phyloP scores from a whole-genome alignment of 2,329 filamentous ascomycete species.

The Passalora sequoiae region DNA sequence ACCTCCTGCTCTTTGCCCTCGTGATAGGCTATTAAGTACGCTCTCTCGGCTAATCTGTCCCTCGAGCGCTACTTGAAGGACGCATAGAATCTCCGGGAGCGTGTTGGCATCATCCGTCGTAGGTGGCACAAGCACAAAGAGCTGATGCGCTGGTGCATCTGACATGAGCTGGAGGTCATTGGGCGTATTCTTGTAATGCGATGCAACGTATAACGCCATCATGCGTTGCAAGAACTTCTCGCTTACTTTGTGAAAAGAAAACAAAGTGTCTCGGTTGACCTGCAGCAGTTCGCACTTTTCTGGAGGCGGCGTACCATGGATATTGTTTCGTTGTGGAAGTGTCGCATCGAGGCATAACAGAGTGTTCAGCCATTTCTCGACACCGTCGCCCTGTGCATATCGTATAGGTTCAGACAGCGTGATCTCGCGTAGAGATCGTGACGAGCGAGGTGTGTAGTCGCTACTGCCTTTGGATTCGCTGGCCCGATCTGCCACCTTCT shows the following conservation, averaged over 20 bases:
- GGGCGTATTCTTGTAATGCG: conserved; percentile 96
- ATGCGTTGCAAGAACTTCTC: conserved; percentile 97
- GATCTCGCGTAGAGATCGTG: conserved; percentile 81
- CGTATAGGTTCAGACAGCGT: conserved; percentile 90
- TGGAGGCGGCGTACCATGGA: conserved; percentile 81
- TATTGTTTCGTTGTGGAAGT: conserved; percentile 69
- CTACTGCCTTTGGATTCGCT: conserved; percentile 69
- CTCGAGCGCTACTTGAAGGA: conserved; percentile 90
- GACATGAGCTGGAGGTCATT: conserved; percentile 99
- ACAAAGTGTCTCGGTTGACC: conserved; percentile 94
- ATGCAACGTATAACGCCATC: conserved; percentile 95
- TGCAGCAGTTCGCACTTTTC: conserved; percentile 85
- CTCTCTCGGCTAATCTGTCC: conserved; percentile 91
- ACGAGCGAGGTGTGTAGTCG: conserved; percentile 54
- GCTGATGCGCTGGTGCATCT: conserved; percentile 91
- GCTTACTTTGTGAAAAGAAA: conserved; percentile 95
- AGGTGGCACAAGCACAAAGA: conserved; percentile 89
- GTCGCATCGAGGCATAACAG: conserved; percentile 92
- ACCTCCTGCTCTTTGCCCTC: conserved; percentile 82
- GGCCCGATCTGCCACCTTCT: conserved; percentile 69
- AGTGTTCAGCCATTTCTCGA: conserved; percentile 95
- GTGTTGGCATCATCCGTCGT: conserved; percentile 69
- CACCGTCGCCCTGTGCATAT: conserved; percentile 82
- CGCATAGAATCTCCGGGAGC: conserved; percentile 87
- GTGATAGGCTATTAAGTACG: conserved; percentile 80